Base-by-base conservation (phyloP, 768 basidiomycete genomes). In the Cubamyces lactineus region DNA sequence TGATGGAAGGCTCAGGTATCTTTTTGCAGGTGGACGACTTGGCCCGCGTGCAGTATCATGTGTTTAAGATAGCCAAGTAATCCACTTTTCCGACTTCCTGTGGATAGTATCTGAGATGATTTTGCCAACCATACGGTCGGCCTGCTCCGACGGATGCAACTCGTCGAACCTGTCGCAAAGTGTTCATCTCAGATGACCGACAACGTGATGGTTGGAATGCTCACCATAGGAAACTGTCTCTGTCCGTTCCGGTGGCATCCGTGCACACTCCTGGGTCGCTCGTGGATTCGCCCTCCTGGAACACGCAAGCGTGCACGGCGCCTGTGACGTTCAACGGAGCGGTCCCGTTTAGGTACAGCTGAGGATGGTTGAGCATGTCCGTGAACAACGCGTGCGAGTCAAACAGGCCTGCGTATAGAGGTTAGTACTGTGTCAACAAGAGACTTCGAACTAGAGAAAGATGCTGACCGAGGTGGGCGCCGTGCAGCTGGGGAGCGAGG, bases 301-400 rank as follows among this genome's bases (percentile, higher is more conserved):
- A 80, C 3, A 84, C 75, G 66, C 86, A 86, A 0, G 81, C 74
- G 42, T 79, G 67, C 41, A 83, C 74, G 23, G 79, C 76, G 0
- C 85, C 82, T 0, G 83, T 86, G 24, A 84, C 79, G 63, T 88
- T 87, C 50, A 82, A 70, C 13, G 86, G 84, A 0, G 79, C 85
- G 0, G 86, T 88, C 8, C 86, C 87, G 61, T 88, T 89, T 34
- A 88, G 72, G 70, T 87, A 88, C 3, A 69, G 63, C 8, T 71
- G 64, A 0, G 87, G 87, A 57, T 80, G 70, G 24, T 74, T 71
- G 64, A 79, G 78, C 73, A 89, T 86, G 67, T 88, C 86, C 17
- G 78, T 70, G 69, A 88, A 86, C 30, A 88, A 76, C 1, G 76
- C 76, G 68, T 87, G 79, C 4, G 86, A 85, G 69, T 88, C 84